Conservation (phyloP, 1,284 basidiomycete species). For the Exobasidium cylindrosporum region DNA sequence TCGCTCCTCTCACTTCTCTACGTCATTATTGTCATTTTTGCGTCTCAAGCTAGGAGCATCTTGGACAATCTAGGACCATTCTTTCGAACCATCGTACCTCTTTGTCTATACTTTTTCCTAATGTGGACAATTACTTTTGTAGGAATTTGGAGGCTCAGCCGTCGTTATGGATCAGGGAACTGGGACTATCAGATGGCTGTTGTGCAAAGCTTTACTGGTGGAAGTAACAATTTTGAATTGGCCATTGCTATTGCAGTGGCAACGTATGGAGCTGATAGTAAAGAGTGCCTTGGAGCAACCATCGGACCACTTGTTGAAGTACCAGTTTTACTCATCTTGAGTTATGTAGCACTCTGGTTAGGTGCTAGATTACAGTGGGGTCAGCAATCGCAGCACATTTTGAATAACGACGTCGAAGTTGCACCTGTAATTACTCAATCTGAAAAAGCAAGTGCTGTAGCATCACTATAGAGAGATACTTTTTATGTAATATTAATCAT, state of each 20-base stretch:
- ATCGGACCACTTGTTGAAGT: conserved; percentile 55
- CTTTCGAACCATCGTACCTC: conserved; percentile 65
- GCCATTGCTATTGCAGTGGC: conserved; percentile 80
- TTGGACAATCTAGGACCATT: conserved; percentile 40
- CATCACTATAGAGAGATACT: no score
- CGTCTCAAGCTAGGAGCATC: conserved; percentile 61
- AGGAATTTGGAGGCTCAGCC: conserved; percentile 56
- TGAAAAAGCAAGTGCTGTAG: no score
- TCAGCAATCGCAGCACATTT: background rate
- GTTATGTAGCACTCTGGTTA: conserved; percentile 68
- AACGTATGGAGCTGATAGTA: conserved; percentile 59
- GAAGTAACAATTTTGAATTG: conserved; percentile 61
- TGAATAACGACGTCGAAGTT: no score
- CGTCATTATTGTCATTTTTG: conserved; percentile 74
- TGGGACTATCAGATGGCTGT: conserved; percentile 55
- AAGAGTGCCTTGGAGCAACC: conserved; percentile 36
- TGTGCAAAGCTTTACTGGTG: conserved; percentile 60
- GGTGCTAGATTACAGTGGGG: conserved; percentile 56
- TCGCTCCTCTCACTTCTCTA: conserved; percentile 63
- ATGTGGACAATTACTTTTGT: conserved; percentile 71
- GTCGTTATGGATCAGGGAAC: conserved; percentile 32
- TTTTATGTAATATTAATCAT: no score
- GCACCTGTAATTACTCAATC: no score
- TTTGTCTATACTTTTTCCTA: conserved; percentile 69
- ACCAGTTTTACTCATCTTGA: conserved; percentile 70